A percentile compares a stretch with the other conserved stretches of the same genome.
Evolutionary conservation across 1,284 basidiomycete species (phyloP).

Genomic region (Puccinia brachypodii): DNA sequence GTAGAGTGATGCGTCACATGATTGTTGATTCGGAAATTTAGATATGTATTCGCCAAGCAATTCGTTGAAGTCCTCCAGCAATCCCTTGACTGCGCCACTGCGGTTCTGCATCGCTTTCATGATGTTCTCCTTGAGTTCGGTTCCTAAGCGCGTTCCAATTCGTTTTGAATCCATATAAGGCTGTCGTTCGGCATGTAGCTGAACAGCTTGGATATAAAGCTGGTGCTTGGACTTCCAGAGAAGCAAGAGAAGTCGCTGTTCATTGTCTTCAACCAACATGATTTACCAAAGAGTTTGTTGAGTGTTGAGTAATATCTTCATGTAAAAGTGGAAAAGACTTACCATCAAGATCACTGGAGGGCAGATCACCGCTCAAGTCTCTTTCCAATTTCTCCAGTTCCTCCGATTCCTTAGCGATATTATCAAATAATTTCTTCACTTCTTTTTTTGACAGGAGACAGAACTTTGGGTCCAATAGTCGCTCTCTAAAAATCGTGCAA

Average conservation of each 20-base stretch:
- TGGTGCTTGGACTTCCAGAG: not conserved
- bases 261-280: not conserved
- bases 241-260: not conserved
- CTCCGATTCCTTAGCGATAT: not conserved
- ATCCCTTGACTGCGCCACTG: not conserved
- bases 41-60: not conserved
- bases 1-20: not conserved
- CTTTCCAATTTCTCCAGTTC: not conserved
- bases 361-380: not conserved
- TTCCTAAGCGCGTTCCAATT: not conserved
- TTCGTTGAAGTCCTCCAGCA: not conserved
- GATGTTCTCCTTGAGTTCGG: not conserved
- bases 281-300: not conserved
- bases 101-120: not conserved
- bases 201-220: not conserved
- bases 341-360: not conserved
- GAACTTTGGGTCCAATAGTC: not conserved
- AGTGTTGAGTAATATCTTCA: not conserved
- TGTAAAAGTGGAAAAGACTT: not conserved
- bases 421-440: not conserved
- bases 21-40: not conserved
- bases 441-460: not conserved
- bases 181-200: not conserved
- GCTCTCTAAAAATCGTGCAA: not conserved
- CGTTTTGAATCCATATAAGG: not conserved